These are phyloP conservation scores for Debaryomyces singareniensis DNA, from an alignment of 1,139 yeast species.

Conservation along the genomic window DNA sequence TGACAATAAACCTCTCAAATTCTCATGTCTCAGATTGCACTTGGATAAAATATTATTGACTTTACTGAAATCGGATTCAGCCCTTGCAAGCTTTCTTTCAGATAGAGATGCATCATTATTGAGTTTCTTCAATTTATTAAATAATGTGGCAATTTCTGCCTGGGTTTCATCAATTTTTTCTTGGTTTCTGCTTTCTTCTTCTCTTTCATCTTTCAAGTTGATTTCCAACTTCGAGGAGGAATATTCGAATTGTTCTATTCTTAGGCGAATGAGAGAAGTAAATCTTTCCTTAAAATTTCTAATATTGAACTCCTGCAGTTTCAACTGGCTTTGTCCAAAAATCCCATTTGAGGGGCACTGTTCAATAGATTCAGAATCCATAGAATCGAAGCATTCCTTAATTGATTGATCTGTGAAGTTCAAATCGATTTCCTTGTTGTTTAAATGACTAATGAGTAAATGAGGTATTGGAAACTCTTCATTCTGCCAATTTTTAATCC, in stretches of 20 bases:
- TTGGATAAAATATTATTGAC: conserved; percentile 13
- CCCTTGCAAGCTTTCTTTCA: conserved; percentile 42
- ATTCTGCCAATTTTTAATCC: conserved; percentile 22
- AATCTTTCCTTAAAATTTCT: conserved; percentile 30
- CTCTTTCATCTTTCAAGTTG: conserved; percentile 23
- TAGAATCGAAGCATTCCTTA: too few relatives aligned
- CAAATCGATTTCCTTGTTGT: not conserved
- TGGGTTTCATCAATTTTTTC: conserved; percentile 43
- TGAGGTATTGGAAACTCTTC: conserved; percentile 10
- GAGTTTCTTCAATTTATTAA: conserved; percentile 38
- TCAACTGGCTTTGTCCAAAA: too few relatives aligned
- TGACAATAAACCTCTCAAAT: conserved; percentile 10
- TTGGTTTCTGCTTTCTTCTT: conserved; percentile 46
- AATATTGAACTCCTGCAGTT: too few relatives aligned
- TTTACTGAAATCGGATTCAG: conserved; percentile 25
- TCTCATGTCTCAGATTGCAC: conserved; percentile 12
- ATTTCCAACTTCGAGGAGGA: conserved; percentile 18
- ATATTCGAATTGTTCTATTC: conserved; percentile 27
- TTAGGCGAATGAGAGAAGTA: conserved; percentile 32
- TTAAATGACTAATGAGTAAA: not conserved
- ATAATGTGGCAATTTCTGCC: conserved; percentile 40
- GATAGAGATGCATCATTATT: conserved; percentile 44
- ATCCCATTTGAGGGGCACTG: too few relatives aligned
- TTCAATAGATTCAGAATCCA: too few relatives aligned
- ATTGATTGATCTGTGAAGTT: not conserved